These are phyloP conservation scores for Bassia scoparia DNA, from an alignment of 148 eudicot species.

Conservation along the genomic window DNA sequence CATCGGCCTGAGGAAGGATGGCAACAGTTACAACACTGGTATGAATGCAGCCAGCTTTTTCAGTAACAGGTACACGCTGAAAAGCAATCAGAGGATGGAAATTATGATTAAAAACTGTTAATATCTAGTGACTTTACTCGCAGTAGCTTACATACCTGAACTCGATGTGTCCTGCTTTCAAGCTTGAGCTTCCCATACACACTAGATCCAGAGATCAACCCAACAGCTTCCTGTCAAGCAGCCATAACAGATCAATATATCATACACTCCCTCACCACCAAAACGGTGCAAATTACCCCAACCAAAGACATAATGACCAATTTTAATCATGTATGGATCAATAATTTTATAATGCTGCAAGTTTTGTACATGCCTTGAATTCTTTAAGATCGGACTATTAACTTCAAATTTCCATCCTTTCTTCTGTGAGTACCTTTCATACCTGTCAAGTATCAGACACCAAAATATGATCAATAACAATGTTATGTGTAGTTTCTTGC, in stretches of 20 bases:
- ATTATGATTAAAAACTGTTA: conserved; percentile 4
- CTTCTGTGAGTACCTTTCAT: conserved; percentile 72
- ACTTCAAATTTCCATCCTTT: conserved; percentile 94
- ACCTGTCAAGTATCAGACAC: conserved; percentile 46
- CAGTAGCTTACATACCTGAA: conserved; percentile 55
- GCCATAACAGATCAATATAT: not conserved
- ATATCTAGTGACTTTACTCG: not conserved
- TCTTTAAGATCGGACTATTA: conserved; percentile 74
- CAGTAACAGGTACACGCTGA: conserved; percentile 96
- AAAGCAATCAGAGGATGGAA: conserved; percentile 20
- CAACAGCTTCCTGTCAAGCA: conserved; percentile 81
- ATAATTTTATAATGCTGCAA: not conserved
- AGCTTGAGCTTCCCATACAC: conserved; percentile 89
- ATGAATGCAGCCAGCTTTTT: conserved; percentile 91
- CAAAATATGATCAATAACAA: not conserved
- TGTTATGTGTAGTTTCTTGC: not conserved
- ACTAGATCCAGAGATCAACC: conserved; percentile 70
- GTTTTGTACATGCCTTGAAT: conserved; percentile 54
- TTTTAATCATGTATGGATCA: not conserved
- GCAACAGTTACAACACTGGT: conserved; percentile 95
- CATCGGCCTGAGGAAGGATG: conserved; percentile 93
- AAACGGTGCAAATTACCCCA: conserved; percentile 6
- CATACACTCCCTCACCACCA: conserved; percentile 9
- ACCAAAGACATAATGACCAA: not conserved
- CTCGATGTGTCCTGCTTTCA: conserved; percentile 97